A percentile compares a stretch with the other conserved stretches of the same genome.
Evolutionary conservation across 169 alveolate genomes (phyloP).

Genomic region (Eimeria necatrix): DNA sequence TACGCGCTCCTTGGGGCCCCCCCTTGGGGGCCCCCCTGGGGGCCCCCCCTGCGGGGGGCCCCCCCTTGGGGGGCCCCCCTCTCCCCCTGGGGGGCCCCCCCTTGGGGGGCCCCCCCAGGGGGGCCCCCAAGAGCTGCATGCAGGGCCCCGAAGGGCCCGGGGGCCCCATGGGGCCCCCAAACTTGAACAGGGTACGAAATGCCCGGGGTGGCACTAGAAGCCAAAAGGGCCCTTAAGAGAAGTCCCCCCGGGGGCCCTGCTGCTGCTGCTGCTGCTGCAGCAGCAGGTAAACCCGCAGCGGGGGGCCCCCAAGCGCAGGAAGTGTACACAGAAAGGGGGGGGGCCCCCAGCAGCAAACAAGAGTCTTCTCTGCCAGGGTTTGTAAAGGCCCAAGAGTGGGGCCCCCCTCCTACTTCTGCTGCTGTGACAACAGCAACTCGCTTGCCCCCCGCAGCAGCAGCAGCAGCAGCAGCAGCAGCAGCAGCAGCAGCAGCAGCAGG

Average conservation of each 20-base stretch:
- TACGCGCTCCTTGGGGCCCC: neutral
- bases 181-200: neutral
- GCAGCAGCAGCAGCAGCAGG: neutral
- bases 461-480: neutral
- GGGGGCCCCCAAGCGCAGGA: neutral
- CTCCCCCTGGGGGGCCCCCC: too few species aligned
- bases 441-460: neutral
- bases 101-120: too few species aligned
- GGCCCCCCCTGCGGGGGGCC: neutral
- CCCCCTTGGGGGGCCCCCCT: too few species aligned
- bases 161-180: conserved; percentile 4
- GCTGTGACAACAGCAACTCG: conserved; percentile 52
- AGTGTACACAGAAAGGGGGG: conserved; percentile 14
- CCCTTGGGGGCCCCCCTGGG: neutral
- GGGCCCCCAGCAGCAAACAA: neutral
- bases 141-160: neutral
- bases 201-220: conserved; percentile 23
- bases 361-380: neutral
- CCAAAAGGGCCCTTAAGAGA: neutral
- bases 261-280: too few species aligned
- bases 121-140: too few species aligned
- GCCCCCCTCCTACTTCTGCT: conserved; percentile 44
- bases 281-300: too few species aligned
- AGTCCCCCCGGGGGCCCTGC: neutral
- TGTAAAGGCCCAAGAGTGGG: neutral